A percentile compares a stretch with the other conserved stretches of the same genome.
Evolutionary conservation across 805 yeast genomes (phyloP).

Genomic region (Nakazawaea laoshanensis): DNA sequence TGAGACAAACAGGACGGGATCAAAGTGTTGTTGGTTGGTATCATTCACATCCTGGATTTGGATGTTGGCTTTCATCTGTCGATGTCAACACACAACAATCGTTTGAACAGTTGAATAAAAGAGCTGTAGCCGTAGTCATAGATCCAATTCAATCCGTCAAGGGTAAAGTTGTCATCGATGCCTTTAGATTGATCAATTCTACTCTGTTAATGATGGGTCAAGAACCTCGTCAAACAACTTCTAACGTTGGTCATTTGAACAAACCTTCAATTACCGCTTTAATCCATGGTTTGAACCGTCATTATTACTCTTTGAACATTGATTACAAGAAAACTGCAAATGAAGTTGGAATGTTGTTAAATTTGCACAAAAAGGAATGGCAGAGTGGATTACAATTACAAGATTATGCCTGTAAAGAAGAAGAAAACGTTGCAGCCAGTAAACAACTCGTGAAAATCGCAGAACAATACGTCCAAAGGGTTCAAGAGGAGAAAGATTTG

Average conservation of each 20-base stretch:
- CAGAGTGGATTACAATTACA: constrained; percentile 78
- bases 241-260: constrained; percentile 89
- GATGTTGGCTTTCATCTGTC: constrained; percentile 98
- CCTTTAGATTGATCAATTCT: constrained; percentile 89
- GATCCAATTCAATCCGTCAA: constrained; percentile 98
- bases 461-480: constrained; percentile 79
- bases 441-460: constrained; percentile 84
- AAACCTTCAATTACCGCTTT: constrained; percentile 96
- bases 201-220: constrained; percentile 88
- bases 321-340: constrained; percentile 88
- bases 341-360: constrained; percentile 90
- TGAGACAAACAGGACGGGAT: constrained; percentile 97
- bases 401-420: constrained; percentile 73
- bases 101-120: constrained; percentile 87
- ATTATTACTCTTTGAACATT: constrained; percentile 90
- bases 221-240: constrained; percentile 96
- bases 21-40: constrained; percentile 99
- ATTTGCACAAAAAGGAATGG: constrained; percentile 94
- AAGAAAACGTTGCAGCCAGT: constrained; percentile 63
- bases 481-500: constrained; percentile 85
- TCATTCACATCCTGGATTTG: constrained; percentile 98
- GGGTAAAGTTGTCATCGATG: constrained; percentile 98
- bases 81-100: constrained; percentile 98
- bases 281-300: constrained; percentile 95
- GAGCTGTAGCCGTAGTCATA: constrained; percentile 97